Base-by-base conservation (phyloP, 441 rosid genomes). In the Bocquillonia castaneifolia region DNA sequence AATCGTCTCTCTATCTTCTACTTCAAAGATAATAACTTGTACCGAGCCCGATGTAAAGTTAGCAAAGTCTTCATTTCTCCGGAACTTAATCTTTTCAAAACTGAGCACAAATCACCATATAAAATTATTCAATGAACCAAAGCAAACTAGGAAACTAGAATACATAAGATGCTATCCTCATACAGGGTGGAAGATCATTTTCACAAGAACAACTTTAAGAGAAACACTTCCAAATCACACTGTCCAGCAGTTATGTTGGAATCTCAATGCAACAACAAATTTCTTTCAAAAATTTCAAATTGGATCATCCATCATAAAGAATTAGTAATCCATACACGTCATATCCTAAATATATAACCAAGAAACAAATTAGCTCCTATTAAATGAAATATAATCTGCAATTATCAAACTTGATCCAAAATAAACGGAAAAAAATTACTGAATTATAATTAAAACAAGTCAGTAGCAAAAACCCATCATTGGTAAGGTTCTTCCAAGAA, bases 11-110 rank as follows among this genome's bases (percentile, higher is more conserved):
- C 96, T 76, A 69, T 92, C 99, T 71, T 90, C 92, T 56, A 92
- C 96, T 79, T 92, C 98, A 58, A 92, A 92, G 31, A 90, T 76
- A 45, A 94, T 74, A 14, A 88, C 97, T 22, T 92, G 98, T 64
- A 92, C 76, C 31, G 77, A 74, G 56, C 83, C 80, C 1, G 91
- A 82, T 17, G 86, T 81, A 39, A 74, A 74, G 74, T 88, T 91
- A 6, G 83, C 62, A 58, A 47, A 75, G 66, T 81, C 89, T 72
- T 70, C 73, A 3, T 86, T 72, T 53, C 92, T 85, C 77, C 75
- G 71, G 77, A 94, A 92, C 39, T 75, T 80, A 72, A 90, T 81
- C 86, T 87, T 88, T 59, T 92, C 96, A 47, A 94, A 94, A 63
- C 99, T 93, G 90, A 51, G 64, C 59, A 62, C 59, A 51, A 13